Percentiles rank a stretch among this genome's conserved stretches.
Evolutionary conservation across 805 yeast genomes (phyloP).

Genomic region (Candida xiaguanensis): DNA sequence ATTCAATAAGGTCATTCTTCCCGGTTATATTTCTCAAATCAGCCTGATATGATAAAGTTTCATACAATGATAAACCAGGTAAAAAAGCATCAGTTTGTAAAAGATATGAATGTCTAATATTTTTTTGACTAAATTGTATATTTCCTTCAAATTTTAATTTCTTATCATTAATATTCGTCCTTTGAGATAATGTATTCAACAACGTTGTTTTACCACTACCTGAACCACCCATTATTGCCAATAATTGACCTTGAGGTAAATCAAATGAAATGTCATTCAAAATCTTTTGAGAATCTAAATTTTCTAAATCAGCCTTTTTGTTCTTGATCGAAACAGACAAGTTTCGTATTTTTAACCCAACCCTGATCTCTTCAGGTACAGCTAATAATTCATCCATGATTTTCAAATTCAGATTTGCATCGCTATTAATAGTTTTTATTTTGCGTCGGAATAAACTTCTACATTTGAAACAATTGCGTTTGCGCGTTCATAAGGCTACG

Average conservation of each 20-base stretch:
- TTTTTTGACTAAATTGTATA: conserved; percentile 26
- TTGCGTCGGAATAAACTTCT: too few relatives aligned
- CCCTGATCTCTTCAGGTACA: conserved; percentile 40
- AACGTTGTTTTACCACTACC: conserved; percentile 86
- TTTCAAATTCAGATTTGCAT: too few relatives aligned
- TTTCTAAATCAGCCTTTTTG: conserved; percentile 6
- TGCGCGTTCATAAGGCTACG: neutral
- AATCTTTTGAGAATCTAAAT: conserved; percentile 13
- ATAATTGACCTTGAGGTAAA: conserved; percentile 55
- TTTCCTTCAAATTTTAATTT: conserved; percentile 42
- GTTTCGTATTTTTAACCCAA: conserved; percentile 18
- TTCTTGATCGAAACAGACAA: conserved; percentile 17
- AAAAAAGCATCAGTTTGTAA: conserved; percentile 71
- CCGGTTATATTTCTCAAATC: conserved; percentile 53
- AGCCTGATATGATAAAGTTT: conserved; percentile 67
- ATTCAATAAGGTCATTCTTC: conserved; percentile 49
- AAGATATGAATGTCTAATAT: conserved; percentile 53
- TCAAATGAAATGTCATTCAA: conserved; percentile 52
- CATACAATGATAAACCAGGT: conserved; percentile 70
- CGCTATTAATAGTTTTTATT: too few relatives aligned
- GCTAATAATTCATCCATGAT: conserved; percentile 34
- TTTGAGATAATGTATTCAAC: conserved; percentile 59
- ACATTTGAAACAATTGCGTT: neutral
- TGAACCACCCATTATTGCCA: conserved; percentile 85
- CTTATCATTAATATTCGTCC: conserved; percentile 39